phyloP scores from a whole-genome alignment of 2,329 filamentous ascomycete species.

The Tolypocladium ophioglossoides region DNA sequence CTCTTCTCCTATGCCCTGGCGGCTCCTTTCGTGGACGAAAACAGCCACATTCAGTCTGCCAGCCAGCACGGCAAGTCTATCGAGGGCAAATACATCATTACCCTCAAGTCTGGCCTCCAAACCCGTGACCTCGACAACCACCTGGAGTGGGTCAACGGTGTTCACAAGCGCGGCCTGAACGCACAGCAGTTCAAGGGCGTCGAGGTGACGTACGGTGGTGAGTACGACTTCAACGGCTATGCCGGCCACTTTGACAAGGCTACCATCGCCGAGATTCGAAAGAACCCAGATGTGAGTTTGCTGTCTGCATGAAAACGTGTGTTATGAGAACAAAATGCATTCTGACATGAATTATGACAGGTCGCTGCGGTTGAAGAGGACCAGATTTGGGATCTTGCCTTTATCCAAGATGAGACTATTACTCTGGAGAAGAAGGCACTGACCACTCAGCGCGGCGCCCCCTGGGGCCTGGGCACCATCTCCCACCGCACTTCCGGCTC shows the following conservation, averaged over 20 bases:
- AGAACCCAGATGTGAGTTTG: conserved; percentile 28
- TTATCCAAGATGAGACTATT: conserved; percentile 7
- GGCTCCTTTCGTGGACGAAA: conserved; percentile 10
- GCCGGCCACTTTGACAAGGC: conserved; percentile 29
- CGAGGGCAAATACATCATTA: conserved; percentile 45
- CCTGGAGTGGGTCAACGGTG: conserved; percentile 35
- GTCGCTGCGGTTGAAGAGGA: conserved; percentile 20
- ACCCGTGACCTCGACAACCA: conserved; percentile 35
- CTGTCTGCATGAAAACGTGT: too few species aligned
- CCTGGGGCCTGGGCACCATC: conserved; percentile 23
- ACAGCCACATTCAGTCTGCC: conserved; percentile 1
- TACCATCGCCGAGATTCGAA: conserved; percentile 29
- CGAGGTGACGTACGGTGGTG: conserved; percentile 18
- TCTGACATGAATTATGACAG: conserved; percentile 5
- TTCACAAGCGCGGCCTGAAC: conserved; percentile 42
- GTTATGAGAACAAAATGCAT: background rate
- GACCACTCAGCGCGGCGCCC: conserved; percentile 16
- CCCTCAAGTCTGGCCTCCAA: conserved; percentile 43
- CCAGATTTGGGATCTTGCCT: conserved; percentile 16
- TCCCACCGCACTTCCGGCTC: conserved; percentile 16
- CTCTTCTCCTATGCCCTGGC: conserved; percentile 12
- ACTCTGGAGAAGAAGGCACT: conserved; percentile 13
- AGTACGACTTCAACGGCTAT: conserved; percentile 28
- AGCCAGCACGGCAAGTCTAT: conserved; percentile 13
- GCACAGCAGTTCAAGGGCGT: conserved; percentile 31